Evolutionary conservation across 176 grass and related monocot genomes (phyloP), one percentile per base, ranked within the genome.

Genomic region (Carex scoparia): DNA sequence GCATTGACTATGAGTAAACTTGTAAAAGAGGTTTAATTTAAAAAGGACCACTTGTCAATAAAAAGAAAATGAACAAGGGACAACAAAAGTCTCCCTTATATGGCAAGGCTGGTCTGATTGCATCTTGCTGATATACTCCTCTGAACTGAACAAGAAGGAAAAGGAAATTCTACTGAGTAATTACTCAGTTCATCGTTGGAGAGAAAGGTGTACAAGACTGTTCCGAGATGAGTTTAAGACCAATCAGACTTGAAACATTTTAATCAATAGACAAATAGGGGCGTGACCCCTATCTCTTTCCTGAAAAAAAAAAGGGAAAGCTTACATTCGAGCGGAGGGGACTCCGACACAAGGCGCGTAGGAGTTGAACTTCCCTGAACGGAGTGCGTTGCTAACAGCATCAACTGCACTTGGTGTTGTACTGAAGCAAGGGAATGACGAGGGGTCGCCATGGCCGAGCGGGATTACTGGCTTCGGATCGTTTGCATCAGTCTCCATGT

Each of bases 401-500:
- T 90, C 89, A 4, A 86, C 92, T 74, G 89, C 89, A 57, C 67
- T 87, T 4, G 89, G 73, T 18, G 87, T 69, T 10, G 87, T 91
- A 5, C 69, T 14, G 81, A 90, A 94, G 92, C 83, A 92, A 15
- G 84, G 84, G 86, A 88, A 94, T 60, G n/a, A 48, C 1, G 92
- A 88, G 15, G 92, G 88, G 37, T 94, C 92, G 9, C 92, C 92
- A 32, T 92, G 86, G 2, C 88, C 92, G 19, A 94, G 49, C 11
- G 90, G 90, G 33, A 94, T 44, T 80, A 89, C 82, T 2, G 59
- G 33, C 84, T 86, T 33, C 6, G 8, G 46, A 7, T 51, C 60
- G 7, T 30, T 27, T 10, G 1, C 40, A 18, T 4, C 79, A 14
- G 2, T 79, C 60, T 86, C 73, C 64, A 94, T 83, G 53, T 85